Evolutionary conservation across 2,329 filamentous ascomycete species (phyloP).

Genomic region (Trichoderma polysporum): DNA sequence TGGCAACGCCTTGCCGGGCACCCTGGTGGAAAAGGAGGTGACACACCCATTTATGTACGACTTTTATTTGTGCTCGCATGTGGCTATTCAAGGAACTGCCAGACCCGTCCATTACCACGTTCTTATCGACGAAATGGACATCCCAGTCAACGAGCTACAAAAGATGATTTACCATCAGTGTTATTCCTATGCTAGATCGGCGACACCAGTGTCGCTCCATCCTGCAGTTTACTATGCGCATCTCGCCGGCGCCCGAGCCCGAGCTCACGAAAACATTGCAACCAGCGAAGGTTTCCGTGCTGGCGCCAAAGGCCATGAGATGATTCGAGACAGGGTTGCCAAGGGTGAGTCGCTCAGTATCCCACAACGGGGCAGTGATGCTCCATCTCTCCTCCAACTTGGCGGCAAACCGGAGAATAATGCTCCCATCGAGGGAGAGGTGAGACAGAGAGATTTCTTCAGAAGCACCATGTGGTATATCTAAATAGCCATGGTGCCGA

Average conservation of each 20-base stretch:
- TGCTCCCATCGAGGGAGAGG: slow-evolving; percentile 31
- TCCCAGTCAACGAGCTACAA: slow-evolving; percentile 69
- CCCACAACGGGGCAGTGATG: slow-evolving; percentile 27
- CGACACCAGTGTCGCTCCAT: slow-evolving; percentile 84
- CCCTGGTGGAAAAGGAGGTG: slow-evolving; percentile 82
- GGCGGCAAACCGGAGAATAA: slow-evolving; percentile 30
- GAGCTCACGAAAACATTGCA: slow-evolving; percentile 63
- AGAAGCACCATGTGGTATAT: slow-evolving; percentile 47
- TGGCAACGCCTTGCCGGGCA: slow-evolving; percentile 80
- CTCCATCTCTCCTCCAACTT: slow-evolving; percentile 34
- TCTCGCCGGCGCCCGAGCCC: slow-evolving; percentile 77
- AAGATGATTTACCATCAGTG: slow-evolving; percentile 92
- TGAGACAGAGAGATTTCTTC: slow-evolving; percentile 38
- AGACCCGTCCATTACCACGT: slow-evolving; percentile 92
- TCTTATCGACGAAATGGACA: slow-evolving; percentile 74
- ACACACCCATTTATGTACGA: slow-evolving; percentile 90
- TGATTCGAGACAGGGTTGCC: slow-evolving; percentile 40
- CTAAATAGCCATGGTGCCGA: slow-evolving; percentile 25
- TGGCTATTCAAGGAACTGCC: slow-evolving; percentile 89
- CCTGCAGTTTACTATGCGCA: slow-evolving; percentile 97
- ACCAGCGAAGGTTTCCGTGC: slow-evolving; percentile 46
- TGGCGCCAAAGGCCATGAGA: slow-evolving; percentile 46
- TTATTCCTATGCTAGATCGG: slow-evolving; percentile 89
- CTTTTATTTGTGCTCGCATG: slow-evolving; percentile 66
- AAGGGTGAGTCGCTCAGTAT: slow-evolving; percentile 36